phyloP scores from a whole-genome alignment of 2,329 filamentous ascomycete species.

The Pseudopyricularia javanii region DNA sequence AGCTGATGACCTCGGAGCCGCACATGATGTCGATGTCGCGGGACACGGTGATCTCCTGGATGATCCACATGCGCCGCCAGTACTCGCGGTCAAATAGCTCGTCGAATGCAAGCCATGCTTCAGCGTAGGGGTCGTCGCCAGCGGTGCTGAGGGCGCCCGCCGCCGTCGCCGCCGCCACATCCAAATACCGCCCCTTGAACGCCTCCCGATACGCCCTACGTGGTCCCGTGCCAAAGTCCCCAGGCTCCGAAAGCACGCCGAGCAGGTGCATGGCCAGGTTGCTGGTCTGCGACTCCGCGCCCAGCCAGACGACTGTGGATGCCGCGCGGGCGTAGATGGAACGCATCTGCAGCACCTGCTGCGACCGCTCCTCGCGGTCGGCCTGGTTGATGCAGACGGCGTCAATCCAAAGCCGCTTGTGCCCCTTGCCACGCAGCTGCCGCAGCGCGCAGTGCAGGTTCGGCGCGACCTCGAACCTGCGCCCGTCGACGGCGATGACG shows the following conservation, averaged over 20 bases:
- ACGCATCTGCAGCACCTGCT: constrained; percentile 7
- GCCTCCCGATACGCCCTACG: neutral
- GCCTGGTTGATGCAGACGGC: constrained; percentile 9
- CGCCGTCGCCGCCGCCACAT: neutral
- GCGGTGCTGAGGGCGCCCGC: neutral
- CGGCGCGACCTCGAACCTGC: constrained; percentile 2
- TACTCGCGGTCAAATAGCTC: constrained; percentile 9
- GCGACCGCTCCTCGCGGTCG: constrained; percentile 5
- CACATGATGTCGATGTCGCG: constrained; percentile 5
- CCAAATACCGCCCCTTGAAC: neutral
- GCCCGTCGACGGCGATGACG: neutral
- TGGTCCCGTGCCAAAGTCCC: neutral
- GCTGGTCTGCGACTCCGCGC: neutral
- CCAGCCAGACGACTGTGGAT: constrained; percentile 5
- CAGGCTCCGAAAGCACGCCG: neutral
- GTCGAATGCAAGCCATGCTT: neutral
- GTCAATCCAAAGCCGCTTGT: constrained; percentile 8
- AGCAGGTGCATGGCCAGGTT: constrained; percentile 1
- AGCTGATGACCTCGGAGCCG: constrained; percentile 6
- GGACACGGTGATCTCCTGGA: constrained; percentile 9
- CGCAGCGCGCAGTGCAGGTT: constrained; percentile 6
- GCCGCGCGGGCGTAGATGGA: constrained; percentile 6
- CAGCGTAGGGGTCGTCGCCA: neutral
- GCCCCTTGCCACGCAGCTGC: constrained; percentile 2
- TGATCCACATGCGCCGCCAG: constrained; percentile 10